A percentile compares a stretch with the other conserved stretches of the same genome.
Conservation (phyloP, 2,329 filamentous ascomycete genomes). For the Aureobasidium sp. region DNA sequence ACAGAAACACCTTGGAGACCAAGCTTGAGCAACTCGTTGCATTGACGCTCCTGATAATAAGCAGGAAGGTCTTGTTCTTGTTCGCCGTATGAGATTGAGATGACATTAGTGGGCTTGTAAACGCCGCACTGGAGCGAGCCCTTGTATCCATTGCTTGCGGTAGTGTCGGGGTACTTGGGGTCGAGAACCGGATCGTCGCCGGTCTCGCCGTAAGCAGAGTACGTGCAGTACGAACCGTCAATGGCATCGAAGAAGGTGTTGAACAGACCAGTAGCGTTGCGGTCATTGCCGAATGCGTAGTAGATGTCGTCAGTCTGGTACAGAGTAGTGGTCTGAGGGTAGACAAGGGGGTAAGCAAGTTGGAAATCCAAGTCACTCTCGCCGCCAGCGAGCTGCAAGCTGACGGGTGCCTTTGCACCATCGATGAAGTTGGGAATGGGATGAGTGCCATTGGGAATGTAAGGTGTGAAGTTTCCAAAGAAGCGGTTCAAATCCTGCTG, state of each 20-base stretch:
- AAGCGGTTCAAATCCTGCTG: conserved; percentile 39
- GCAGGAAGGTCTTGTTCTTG: conserved; percentile 46
- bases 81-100: conserved; percentile 53
- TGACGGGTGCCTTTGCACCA: conserved; percentile 18
- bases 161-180: conserved; percentile 37
- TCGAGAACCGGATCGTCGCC: conserved; percentile 42
- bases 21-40: conserved; percentile 38
- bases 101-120: conserved; percentile 47
- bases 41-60: conserved; percentile 44
- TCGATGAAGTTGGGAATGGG: conserved; percentile 20
- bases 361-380: conserved; percentile 44
- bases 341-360: conserved; percentile 42
- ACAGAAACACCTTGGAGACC: conserved; percentile 42
- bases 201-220: conserved; percentile 36
- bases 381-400: conserved; percentile 23
- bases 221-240: conserved; percentile 47
- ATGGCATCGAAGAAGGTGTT: conserved; percentile 45
- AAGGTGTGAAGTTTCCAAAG: conserved; percentile 24
- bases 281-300: conserved; percentile 25
- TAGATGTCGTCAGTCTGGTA: conserved; percentile 38
- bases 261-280: conserved; percentile 33
- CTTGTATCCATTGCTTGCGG: conserved; percentile 17
- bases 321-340: conserved; percentile 41
- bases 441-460: conserved; percentile 20
- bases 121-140: conserved; percentile 36